These are phyloP conservation scores for Eudorina sp. DNA, from an alignment of 139 green algal genomes.

Conservation along the genomic window DNA sequence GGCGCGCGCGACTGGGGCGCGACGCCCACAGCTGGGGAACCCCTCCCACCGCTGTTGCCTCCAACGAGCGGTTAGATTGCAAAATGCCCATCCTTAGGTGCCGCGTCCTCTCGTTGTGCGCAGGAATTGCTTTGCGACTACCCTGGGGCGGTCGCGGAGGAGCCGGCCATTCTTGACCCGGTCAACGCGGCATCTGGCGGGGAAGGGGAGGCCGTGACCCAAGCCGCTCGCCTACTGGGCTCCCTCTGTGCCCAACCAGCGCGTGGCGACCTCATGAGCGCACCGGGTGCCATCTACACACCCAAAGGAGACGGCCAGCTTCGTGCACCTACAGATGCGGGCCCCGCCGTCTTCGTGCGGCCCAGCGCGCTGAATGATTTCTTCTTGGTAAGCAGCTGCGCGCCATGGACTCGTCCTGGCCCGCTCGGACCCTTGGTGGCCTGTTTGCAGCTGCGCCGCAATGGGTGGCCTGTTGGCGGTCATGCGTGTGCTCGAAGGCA, in stretches of 20 bases:
- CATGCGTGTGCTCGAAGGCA: no score
- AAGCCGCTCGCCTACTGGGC: not conserved
- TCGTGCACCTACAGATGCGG: not conserved
- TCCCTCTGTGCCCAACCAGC: not conserved
- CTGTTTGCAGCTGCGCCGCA: no score
- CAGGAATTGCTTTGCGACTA: constrained; percentile 16
- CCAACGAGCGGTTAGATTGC: no score
- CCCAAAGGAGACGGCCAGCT: not conserved
- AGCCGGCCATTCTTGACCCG: no score
- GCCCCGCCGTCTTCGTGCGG: not conserved
- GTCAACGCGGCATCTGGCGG: not conserved
- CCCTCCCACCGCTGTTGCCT: no score
- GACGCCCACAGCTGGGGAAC: not conserved
- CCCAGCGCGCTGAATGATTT: not conserved
- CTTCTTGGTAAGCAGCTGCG: not conserved
- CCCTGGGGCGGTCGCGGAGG: not conserved
- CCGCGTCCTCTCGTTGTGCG: not conserved
- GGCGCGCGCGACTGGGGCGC: not conserved
- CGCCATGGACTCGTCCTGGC: no score
- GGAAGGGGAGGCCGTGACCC: not conserved
- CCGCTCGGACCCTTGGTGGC: no score
- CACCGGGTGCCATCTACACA: constrained; percentile 13
- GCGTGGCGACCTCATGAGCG: not conserved
- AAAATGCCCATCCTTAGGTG: not conserved
- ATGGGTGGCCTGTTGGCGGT: no score